phyloP scores from a whole-genome alignment of 139 green algal species.

The Chlorella vulgaris region DNA sequence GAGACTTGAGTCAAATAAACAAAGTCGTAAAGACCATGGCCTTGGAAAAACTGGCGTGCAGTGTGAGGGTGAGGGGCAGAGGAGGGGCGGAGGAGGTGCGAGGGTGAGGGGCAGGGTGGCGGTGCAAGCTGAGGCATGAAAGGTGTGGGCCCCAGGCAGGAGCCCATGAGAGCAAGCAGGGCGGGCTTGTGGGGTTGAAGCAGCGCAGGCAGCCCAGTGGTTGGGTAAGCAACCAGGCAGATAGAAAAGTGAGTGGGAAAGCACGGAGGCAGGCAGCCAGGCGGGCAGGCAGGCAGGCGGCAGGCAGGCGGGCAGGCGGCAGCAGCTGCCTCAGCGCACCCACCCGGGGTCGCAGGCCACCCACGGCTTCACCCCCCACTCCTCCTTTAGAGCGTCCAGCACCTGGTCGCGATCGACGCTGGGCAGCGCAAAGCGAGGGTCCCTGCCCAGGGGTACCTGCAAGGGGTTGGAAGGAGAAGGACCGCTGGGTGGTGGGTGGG shows the following conservation, averaged over 20 bases:
- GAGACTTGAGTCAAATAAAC: neutral
- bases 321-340: neutral
- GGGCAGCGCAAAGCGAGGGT: neutral
- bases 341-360: neutral
- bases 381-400: neutral
- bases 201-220: no score
- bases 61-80: no score
- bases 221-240: no score
- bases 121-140: no score
- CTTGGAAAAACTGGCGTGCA: no score
- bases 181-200: no score
- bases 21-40: neutral
- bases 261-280: neutral
- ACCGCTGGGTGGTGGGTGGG: neutral
- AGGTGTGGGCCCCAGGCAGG: no score
- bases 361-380: neutral
- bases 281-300: neutral
- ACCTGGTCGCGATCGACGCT: neutral
- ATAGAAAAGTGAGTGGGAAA: no score
- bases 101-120: no score
- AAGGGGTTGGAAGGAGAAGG: neutral
- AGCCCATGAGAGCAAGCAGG: no score
- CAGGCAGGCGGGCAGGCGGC: neutral
- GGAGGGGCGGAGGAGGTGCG: no score
- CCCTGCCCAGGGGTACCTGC: neutral